phyloP scores from a whole-genome alignment of 2,329 filamentous ascomycete genomes.

The Coniochaeta sp. region DNA sequence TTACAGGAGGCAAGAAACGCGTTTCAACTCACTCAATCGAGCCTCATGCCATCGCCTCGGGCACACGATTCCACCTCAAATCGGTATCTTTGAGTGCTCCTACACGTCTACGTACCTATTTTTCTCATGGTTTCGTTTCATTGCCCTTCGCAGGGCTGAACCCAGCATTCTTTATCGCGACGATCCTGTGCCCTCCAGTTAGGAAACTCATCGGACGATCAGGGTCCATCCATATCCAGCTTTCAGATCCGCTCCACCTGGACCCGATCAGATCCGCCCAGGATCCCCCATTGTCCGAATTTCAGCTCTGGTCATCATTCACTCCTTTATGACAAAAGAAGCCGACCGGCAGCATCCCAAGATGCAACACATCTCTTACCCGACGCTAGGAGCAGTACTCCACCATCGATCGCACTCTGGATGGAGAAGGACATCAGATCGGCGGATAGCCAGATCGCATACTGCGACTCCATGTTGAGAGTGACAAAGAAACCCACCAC shows the following conservation, averaged over 20 bases:
- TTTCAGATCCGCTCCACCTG: not conserved
- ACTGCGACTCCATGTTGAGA: no score
- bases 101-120: no score
- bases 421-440: no score
- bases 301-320: not conserved
- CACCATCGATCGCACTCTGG: not conserved
- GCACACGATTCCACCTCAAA: not conserved
- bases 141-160: not conserved
- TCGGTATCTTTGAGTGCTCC: not conserved
- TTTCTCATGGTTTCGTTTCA: not conserved
- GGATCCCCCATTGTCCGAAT: not conserved
- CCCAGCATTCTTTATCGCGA: not conserved
- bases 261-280: not conserved
- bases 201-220: not conserved
- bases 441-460: no score
- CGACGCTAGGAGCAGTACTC: no score
- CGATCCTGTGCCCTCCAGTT: not conserved
- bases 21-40: not conserved
- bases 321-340: not conserved
- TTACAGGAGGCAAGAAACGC: not conserved
- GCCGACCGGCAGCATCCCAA: not conserved
- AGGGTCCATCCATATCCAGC: not conserved
- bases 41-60: not conserved
- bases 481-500: no score
- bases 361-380: no score